Conservation (phyloP, 441 rosid species). For the Geranium incanum region DNA sequence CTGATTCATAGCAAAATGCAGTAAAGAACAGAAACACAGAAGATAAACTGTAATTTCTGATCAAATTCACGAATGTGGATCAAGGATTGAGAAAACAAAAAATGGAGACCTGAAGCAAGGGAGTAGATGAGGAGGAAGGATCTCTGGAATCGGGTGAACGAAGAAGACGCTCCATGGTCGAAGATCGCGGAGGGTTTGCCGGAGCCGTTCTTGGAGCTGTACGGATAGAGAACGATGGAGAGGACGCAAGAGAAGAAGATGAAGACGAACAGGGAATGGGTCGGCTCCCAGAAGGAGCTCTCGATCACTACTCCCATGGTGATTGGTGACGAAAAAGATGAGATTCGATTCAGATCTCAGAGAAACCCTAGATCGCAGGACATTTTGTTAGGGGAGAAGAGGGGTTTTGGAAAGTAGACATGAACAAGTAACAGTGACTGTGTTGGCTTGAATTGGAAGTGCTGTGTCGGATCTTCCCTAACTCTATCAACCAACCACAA, state of each 20-base stretch:
- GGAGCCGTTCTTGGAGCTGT: slow-evolving; percentile 29
- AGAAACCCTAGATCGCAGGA: slow-evolving; percentile 10
- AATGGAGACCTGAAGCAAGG: slow-evolving; percentile 56
- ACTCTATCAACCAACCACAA: no score
- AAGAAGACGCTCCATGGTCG: slow-evolving; percentile 38
- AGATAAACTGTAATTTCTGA: neutral
- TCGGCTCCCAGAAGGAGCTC: slow-evolving; percentile 66
- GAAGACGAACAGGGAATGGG: slow-evolving; percentile 42
- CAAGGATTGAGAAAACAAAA: neutral
- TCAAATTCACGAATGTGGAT: neutral
- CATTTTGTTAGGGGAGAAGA: neutral
- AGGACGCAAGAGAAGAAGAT: slow-evolving; percentile 48
- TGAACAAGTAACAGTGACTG: slow-evolving; percentile 1
- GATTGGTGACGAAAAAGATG: slow-evolving; percentile 9
- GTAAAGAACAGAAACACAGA: neutral
- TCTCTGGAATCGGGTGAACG: slow-evolving; percentile 47
- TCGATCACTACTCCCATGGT: slow-evolving; percentile 62
- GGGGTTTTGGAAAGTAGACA: neutral
- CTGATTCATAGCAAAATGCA: neutral
- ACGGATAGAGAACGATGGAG: slow-evolving; percentile 47
- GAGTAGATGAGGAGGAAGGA: slow-evolving; percentile 57
- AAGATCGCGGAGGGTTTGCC: slow-evolving; percentile 35
- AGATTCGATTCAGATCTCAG: slow-evolving; percentile 20
- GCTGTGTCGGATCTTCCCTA: no score
- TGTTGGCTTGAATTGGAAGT: no score